Percentiles rank a stretch among this genome's conserved stretches.
Conservation (phyloP, 768 basidiomycete genomes). For the Suillus americanus region DNA sequence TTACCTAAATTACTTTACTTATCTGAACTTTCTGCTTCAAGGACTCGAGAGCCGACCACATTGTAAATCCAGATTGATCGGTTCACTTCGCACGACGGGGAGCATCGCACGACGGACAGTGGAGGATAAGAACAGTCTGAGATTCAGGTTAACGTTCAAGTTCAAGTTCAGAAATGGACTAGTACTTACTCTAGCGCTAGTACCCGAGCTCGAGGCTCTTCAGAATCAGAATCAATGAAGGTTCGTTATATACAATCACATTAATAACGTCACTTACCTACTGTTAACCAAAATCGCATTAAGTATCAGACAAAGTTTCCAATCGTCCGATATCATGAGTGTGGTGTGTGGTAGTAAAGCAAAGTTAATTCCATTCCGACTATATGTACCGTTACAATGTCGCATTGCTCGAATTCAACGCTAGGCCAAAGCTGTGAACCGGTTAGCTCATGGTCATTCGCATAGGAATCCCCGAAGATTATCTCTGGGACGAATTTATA, state of each 20-base stretch:
- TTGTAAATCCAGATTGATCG: neutral
- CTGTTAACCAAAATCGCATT: constrained; percentile 12
- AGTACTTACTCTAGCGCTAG: no score
- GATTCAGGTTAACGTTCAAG: neutral
- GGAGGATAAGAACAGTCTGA: no score
- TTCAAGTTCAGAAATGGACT: neutral
- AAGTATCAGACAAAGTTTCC: constrained; percentile 11
- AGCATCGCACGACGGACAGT: neutral
- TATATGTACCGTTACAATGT: neutral
- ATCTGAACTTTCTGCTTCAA: neutral
- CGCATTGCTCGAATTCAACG: constrained; percentile 14
- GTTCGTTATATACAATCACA: constrained; percentile 7
- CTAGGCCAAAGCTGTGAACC: neutral
- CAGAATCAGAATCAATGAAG: no score
- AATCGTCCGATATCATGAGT: neutral
- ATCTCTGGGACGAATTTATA: no score
- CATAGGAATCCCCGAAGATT: no score
- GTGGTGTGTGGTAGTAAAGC: neutral
- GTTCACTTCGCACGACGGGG: neutral
- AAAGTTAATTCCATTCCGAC: neutral
- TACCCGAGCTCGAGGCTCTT: neutral
- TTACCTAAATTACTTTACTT: constrained; percentile 1
- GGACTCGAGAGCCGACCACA: neutral
- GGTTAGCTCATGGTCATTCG: no score
- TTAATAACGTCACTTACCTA: constrained; percentile 17